phyloP scores from a whole-genome alignment of 116 monocot species.

The Cymodocea nodosa region DNA sequence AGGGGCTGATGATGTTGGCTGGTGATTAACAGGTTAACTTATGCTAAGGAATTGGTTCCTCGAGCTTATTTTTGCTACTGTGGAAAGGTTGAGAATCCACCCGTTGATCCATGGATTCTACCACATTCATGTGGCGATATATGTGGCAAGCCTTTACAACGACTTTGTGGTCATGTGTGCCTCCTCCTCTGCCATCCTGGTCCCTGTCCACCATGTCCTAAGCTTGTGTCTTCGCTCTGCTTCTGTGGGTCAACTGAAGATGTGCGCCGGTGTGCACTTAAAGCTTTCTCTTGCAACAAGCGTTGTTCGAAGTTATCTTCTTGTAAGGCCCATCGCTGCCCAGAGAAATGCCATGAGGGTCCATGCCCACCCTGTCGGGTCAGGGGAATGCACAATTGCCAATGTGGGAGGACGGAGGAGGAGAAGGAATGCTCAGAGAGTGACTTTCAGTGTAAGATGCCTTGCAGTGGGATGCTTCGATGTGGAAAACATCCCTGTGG shows the following conservation, averaged over 20 bases:
- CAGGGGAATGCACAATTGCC: constrained; percentile 29
- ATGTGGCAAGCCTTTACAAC: constrained; percentile 38
- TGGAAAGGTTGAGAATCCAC: constrained; percentile 63
- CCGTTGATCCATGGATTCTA: constrained; percentile 70
- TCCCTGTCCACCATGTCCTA: constrained; percentile 87
- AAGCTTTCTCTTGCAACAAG: constrained; percentile 49
- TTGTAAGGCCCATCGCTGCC: constrained; percentile 53
- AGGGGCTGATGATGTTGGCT: neutral
- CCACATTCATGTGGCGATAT: constrained; percentile 89
- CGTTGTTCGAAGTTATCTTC: constrained; percentile 26
- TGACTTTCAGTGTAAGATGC: constrained; percentile 40
- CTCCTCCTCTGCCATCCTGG: constrained; percentile 94
- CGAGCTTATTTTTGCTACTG: constrained; percentile 67
- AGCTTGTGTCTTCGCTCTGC: constrained; percentile 41
- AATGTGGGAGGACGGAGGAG: constrained; percentile 48
- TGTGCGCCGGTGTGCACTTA: constrained; percentile 58
- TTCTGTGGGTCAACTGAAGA: constrained; percentile 59
- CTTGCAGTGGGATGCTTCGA: constrained; percentile 36
- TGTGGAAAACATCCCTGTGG: constrained; percentile 72
- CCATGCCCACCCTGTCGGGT: constrained; percentile 64
- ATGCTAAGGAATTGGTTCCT: constrained; percentile 20
- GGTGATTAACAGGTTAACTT: constrained; percentile 2
- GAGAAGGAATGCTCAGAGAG: constrained; percentile 52
- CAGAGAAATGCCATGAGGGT: constrained; percentile 52
- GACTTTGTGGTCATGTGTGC: constrained; percentile 53